Conservation (phyloP, 1,284 basidiomycete species). For the Peniophora sp. region DNA sequence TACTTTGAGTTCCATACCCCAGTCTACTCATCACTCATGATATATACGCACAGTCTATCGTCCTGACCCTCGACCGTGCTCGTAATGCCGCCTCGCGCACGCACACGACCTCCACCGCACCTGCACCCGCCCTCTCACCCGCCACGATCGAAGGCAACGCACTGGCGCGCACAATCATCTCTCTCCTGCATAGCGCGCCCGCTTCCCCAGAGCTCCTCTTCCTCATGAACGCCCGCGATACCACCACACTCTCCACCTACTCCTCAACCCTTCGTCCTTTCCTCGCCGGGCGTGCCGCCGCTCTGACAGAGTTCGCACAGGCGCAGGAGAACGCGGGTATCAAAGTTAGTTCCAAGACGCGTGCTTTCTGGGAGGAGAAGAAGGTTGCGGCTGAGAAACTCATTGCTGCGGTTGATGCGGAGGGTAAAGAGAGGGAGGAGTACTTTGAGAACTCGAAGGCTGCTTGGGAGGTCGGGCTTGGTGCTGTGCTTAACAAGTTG, state of each 20-base stretch:
- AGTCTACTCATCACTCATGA: conserved; percentile 2
- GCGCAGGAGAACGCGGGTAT: conserved; percentile 39
- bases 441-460: conserved; percentile 26
- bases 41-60: conserved; percentile 46
- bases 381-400: conserved; percentile 36
- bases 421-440: conserved; percentile 22
- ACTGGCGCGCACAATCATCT: conserved; percentile 54
- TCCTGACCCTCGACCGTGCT: conserved; percentile 79
- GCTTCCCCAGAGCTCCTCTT: conserved; percentile 45
- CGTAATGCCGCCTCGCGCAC: conserved; percentile 60
- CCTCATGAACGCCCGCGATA: conserved; percentile 45
- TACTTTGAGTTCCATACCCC: conserved; percentile 16
- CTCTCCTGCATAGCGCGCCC: conserved; percentile 50
- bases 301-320: conserved; percentile 45
- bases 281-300: conserved; percentile 41
- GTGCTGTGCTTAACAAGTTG: conserved; percentile 34
- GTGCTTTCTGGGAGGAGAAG: conserved; percentile 48
- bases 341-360: conserved; percentile 54
- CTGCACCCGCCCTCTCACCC: conserved; percentile 72
- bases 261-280: conserved; percentile 33
- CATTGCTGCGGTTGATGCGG: conserved; percentile 32
- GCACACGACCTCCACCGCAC: conserved; percentile 58
- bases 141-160: conserved; percentile 70
- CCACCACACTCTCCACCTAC: conserved; percentile 31
- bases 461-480: conserved; percentile 37